A percentile compares a stretch with the other conserved stretches of the same genome.
These are phyloP conservation scores for Pestalotiopsis sp. DNA, from an alignment of 2,329 filamentous ascomycete species.

Conservation along the genomic window DNA sequence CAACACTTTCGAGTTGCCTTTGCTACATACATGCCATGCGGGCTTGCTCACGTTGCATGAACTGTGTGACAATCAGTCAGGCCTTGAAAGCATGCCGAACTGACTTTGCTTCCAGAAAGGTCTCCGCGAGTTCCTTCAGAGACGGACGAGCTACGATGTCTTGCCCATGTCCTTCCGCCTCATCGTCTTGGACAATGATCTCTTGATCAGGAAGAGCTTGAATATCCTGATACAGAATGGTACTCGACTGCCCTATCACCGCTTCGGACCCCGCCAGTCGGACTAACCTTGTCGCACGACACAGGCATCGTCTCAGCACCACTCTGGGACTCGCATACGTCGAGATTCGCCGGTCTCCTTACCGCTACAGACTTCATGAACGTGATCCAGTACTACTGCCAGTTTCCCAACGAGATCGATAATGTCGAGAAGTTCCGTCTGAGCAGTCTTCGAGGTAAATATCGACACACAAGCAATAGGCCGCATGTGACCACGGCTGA, in stretches of 20 bases:
- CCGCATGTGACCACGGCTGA: constrained; percentile 11
- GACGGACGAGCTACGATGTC: constrained; percentile 97
- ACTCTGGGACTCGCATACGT: constrained; percentile 92
- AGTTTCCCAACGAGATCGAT: constrained; percentile 87
- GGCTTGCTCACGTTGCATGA: constrained; percentile 3
- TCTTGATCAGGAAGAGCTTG: constrained; percentile 96
- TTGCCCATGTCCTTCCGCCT: constrained; percentile 93
- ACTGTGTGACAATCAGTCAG: background rate
- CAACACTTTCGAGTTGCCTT: background rate
- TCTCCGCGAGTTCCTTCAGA: constrained; percentile 93
- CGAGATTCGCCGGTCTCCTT: constrained; percentile 89
- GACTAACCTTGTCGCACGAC: constrained; percentile 12
- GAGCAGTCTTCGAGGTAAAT: constrained; percentile 81
- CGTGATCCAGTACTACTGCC: constrained; percentile 98
- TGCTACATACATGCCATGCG: background rate
- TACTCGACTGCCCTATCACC: constrained; percentile 42
- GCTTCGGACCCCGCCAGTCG: background rate
- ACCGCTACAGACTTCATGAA: constrained; percentile 99
- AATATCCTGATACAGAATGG: constrained; percentile 96
- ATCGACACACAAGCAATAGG: constrained; percentile 6
- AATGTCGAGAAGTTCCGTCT: constrained; percentile 93
- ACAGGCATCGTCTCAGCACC: constrained; percentile 95
- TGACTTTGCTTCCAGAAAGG: constrained; percentile 62
- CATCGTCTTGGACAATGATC: constrained; percentile 91
- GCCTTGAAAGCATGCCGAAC: background rate